Base-by-base conservation (phyloP, 73 alveolate species). In the Stentor coeruleus region DNA sequence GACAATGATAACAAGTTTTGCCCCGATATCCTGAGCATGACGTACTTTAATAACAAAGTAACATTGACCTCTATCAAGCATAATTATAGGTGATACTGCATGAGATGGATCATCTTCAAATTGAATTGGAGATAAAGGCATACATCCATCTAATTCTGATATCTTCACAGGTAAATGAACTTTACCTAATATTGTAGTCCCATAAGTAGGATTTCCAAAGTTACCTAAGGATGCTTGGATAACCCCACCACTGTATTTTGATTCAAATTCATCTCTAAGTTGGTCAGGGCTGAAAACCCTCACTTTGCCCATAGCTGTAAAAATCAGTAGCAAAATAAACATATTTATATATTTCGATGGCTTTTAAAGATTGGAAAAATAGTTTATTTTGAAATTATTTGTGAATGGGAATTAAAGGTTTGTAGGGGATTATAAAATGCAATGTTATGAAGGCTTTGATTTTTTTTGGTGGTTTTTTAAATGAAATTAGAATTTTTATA, bases 161-260 rank as follows among this genome's bases (percentile, higher is more conserved):
- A 38, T 6, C 11, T n/a, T n/a, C 14, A 6, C 58, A 0, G 72
- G 26, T 14, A 6, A 26, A 60, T 14, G 14, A 6, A 60, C 11
- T 6, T 6, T 60, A n/a, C 80, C 80, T 28, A 60, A 11, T 35
- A 60, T 11, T 11, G 20, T 28, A 11, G 80, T 60, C 28, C 80
- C 80, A 26, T 60, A 60, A 11, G 80, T 11, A n/a, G 80, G 80
- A 26, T 60, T 60, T 26, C 80, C 80, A 26, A 60, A 60, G 80
- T 60, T 60, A 14, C 55, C 80, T 60, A 60, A 38, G 28, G 80
- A 60, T 28, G 55, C 37, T 60, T 11, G 80, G 28, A 60, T 60
- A 6, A 38, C 80, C 14, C 80, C 58, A 60, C 14, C 28, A 11
- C 58, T 11, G 41, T 60, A 60, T 26, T 28, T 28, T 60, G 6